A percentile compares a stretch with the other conserved stretches of the same genome.
These are phyloP conservation scores for Yamadazyma dendronema DNA, from an alignment of 1,139 yeast species.

Conservation along the genomic window DNA sequence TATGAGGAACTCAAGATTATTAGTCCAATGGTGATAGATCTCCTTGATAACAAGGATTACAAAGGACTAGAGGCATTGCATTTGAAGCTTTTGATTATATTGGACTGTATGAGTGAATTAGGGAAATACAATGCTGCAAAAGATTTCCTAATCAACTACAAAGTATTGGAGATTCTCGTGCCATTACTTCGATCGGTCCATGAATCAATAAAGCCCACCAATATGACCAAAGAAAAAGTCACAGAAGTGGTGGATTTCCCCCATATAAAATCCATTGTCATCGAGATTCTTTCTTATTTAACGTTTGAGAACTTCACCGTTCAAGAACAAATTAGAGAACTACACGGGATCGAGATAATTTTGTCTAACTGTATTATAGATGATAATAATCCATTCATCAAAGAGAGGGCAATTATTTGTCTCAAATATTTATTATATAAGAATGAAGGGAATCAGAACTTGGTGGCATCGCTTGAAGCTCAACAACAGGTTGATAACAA, in stretches of 20 bases:
- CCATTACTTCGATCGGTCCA: slow-evolving; percentile 49
- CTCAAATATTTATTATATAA: slow-evolving; percentile 62
- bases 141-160: slow-evolving; percentile 50
- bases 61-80: slow-evolving; percentile 16
- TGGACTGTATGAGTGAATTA: slow-evolving; percentile 55
- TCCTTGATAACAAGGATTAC: slow-evolving; percentile 11
- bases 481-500: slow-evolving; percentile 30
- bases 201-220: slow-evolving; percentile 36
- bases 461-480: slow-evolving; percentile 58
- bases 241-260: slow-evolving; percentile 51
- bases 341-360: slow-evolving; percentile 68
- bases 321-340: slow-evolving; percentile 66
- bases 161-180: slow-evolving; percentile 46
- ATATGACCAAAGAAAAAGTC: slow-evolving; percentile 27
- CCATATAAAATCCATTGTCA: slow-evolving; percentile 55
- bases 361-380: slow-evolving; percentile 85
- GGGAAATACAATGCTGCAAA: slow-evolving; percentile 51
- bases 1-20: slow-evolving; percentile 35
- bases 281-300: slow-evolving; percentile 60
- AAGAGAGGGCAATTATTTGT: slow-evolving; percentile 82
- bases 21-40: slow-evolving; percentile 14
- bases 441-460: slow-evolving; percentile 67
- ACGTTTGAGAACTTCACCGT: slow-evolving; percentile 48
- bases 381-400: slow-evolving; percentile 82
- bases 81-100: slow-evolving; percentile 23